Evolutionary conservation across 2,329 filamentous ascomycete genomes (phyloP), one percentile per base, ranked within the genome.

Genomic region (Pestalotiopsis sp.): DNA sequence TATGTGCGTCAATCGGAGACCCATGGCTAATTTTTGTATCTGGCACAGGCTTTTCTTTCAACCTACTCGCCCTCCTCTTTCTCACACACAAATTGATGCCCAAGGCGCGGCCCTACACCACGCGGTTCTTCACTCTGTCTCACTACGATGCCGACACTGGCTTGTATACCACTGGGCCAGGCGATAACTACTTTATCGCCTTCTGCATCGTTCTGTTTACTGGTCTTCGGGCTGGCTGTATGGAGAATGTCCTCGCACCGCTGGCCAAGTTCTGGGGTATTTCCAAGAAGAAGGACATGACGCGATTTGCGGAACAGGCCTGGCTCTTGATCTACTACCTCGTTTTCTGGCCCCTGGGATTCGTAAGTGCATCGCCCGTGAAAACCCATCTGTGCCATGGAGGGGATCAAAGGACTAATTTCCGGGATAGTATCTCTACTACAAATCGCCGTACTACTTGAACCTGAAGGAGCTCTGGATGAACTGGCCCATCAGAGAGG

Each of bases 221-320:
- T 2, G 95, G 93, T 25, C 85, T 98, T 65, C 91, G 96, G 69
- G 95, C 94, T 52, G 90, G 89, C 65, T 85, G 89, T 68, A 97
- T 98, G 89, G 95, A 98, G 78, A 96, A 97, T 82, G 76, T 97
- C 13, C 86, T 98, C 65, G 89, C 90, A 23, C 96, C 95, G 6
- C 81, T 97, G 67, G 95, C 92, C 58, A 90, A 88, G 71, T 82
- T 85, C 62, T 86, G 88, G 71, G 95, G 95, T 45, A 88, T 98
- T 74, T 86, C 87, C 74, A 93, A 91, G 77, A 86, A 85, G 77
- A 98, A 97, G 83, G 89, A 90, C 61, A 84, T 92, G 69, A 89
- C 93, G 63, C 89, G 96, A 69, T 97, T 98, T 81, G 94, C 94
- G 71, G 96, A 99, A 83, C 96, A 99, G 82, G 93, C 91, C 61